These are phyloP conservation scores for Nannizzia gypsea DNA, from an alignment of 2,329 filamentous ascomycete genomes.

Conservation along the genomic window DNA sequence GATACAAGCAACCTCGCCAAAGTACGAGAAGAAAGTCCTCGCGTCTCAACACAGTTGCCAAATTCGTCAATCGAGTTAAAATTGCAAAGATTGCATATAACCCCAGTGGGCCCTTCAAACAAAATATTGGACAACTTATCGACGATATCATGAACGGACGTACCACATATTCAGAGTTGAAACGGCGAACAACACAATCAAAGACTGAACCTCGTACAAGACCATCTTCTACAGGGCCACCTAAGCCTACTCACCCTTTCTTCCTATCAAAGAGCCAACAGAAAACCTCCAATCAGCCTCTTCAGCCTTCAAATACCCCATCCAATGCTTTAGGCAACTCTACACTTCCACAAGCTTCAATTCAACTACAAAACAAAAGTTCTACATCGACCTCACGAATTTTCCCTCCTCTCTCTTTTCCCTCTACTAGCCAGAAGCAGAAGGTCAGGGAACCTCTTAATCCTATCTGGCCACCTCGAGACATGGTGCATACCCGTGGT, in stretches of 20 bases:
- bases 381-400: background rate
- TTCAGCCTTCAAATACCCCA: background rate
- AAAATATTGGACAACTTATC: conserved; percentile 48
- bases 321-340: background rate
- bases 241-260: conserved; percentile 54
- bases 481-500: conserved; percentile 38
- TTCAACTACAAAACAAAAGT: background rate
- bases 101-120: conserved; percentile 34
- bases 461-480: conserved; percentile 30
- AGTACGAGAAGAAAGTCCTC: background rate
- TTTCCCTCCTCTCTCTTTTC: background rate
- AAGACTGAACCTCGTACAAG: conserved; percentile 12
- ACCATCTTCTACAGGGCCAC: conserved; percentile 2
- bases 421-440: background rate
- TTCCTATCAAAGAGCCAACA: conserved; percentile 46
- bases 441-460: conserved; percentile 20
- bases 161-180: conserved; percentile 18
- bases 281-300: background rate
- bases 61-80: background rate
- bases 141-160: conserved; percentile 46
- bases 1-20: background rate
- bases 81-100: conserved; percentile 46
- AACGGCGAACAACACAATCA: conserved; percentile 2
- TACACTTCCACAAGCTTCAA: background rate
- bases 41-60: background rate